Conservation (phyloP, 1,284 basidiomycete genomes). For the Gastroboletus turbinatus region DNA sequence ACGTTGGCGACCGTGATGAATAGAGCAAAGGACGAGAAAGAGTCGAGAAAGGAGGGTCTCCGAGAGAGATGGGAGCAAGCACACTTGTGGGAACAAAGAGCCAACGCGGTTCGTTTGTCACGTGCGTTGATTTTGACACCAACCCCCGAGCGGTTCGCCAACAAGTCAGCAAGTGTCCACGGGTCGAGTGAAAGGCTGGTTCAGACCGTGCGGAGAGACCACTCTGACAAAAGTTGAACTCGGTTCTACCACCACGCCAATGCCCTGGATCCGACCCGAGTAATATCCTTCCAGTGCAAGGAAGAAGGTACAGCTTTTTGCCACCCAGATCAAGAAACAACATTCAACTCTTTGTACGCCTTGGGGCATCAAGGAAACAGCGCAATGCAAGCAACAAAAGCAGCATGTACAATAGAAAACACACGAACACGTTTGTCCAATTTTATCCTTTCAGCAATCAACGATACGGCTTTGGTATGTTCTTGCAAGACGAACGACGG, state of each 20-base stretch:
- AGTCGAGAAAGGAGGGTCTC: conserved; percentile 11
- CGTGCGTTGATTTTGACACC: conserved; percentile 32
- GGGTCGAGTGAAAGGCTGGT: background rate
- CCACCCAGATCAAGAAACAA: background rate
- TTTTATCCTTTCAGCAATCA: background rate
- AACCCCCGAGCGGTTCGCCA: too few species aligned
- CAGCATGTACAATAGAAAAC: background rate
- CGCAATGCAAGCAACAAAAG: background rate
- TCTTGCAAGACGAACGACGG: background rate
- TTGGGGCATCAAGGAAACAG: background rate
- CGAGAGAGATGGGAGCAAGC: conserved; percentile 7
- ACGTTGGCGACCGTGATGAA: conserved; percentile 12
- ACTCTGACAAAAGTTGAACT: background rate
- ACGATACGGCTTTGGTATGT: background rate
- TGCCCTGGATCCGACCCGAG: background rate
- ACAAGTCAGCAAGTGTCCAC: background rate
- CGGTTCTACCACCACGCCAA: background rate
- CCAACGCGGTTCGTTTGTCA: conserved; percentile 34
- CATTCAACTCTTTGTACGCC: background rate
- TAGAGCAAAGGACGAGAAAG: background rate
- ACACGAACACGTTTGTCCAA: background rate
- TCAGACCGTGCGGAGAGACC: background rate
- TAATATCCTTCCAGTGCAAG: background rate
- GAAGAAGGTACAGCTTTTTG: background rate
- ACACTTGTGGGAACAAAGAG: conserved; percentile 21